Conservation (phyloP, 2,329 filamentous ascomycete genomes). For the Microsporum ferrugineum region DNA sequence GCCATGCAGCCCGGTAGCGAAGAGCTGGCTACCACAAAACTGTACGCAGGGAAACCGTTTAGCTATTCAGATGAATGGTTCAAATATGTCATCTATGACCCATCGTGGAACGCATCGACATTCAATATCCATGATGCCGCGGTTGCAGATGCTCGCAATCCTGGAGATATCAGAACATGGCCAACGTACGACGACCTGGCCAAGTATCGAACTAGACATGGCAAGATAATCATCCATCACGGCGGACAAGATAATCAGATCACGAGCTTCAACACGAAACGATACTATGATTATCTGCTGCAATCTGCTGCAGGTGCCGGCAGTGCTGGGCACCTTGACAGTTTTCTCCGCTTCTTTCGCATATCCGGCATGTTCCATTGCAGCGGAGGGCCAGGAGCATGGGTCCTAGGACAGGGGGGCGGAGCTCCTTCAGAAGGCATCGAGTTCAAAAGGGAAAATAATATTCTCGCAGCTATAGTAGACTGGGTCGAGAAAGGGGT, state of each 20-base stretch:
- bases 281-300: slow-evolving; percentile 23
- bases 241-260: not conserved
- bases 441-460: not conserved
- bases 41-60: slow-evolving; percentile 23
- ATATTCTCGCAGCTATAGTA: not conserved
- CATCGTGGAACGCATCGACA: slow-evolving; percentile 25
- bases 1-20: slow-evolving; percentile 15
- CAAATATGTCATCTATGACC: slow-evolving; percentile 27
- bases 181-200: slow-evolving; percentile 20
- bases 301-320: slow-evolving; percentile 9
- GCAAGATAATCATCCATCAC: not conserved
- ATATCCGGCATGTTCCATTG: slow-evolving; percentile 6
- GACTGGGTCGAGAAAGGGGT: not conserved
- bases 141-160: slow-evolving; percentile 23
- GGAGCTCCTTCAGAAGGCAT: slow-evolving; percentile 4
- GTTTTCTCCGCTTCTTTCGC: slow-evolving; percentile 3
- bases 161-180: slow-evolving; percentile 35
- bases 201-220: not conserved
- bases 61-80: slow-evolving; percentile 20
- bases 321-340: not conserved
- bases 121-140: slow-evolving; percentile 3
- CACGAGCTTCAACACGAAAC: not conserved
- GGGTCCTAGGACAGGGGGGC: slow-evolving; percentile 26
- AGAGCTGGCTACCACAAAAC: slow-evolving; percentile 14
- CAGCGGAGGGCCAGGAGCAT: slow-evolving; percentile 9